Percentiles rank a stretch among this genome's conserved stretches.
Conservation (phyloP, 192 early-diverging fungal genomes). For the Coemansia javaensis region DNA sequence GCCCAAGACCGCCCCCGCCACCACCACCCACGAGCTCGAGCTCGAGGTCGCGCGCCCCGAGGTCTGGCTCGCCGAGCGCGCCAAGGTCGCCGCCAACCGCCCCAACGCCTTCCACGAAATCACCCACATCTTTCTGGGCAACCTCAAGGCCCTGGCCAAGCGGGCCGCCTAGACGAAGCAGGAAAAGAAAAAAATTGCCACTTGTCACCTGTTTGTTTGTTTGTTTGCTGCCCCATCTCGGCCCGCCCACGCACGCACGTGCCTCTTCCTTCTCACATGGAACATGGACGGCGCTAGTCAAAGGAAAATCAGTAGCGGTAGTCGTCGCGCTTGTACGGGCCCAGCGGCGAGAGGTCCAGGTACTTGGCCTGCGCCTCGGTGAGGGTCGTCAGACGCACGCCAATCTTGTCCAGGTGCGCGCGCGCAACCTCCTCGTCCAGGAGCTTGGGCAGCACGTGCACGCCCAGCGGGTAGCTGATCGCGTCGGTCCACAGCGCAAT, state of each 20-base stretch:
- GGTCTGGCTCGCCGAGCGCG: slow-evolving; percentile 57
- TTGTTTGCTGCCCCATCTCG: too few species aligned
- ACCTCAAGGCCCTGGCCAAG: slow-evolving; percentile 62
- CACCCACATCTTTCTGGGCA: slow-evolving; percentile 72
- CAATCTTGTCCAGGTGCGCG: slow-evolving; percentile 91
- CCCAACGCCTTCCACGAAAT: slow-evolving; percentile 66
- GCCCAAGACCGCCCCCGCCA: slow-evolving; percentile 38
- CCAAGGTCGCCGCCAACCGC: slow-evolving; percentile 54
- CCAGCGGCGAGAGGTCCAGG: slow-evolving; percentile 73
- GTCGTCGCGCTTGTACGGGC: slow-evolving; percentile 96
- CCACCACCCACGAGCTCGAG: slow-evolving; percentile 78
- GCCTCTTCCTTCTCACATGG: too few species aligned
- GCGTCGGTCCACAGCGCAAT: slow-evolving; percentile 97
- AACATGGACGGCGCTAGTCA: too few species aligned
- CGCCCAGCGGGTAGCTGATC: slow-evolving; percentile 83
- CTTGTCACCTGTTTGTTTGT: too few species aligned
- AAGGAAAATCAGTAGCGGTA: slow-evolving; percentile 79
- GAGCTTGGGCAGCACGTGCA: slow-evolving; percentile 98
- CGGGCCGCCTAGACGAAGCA: slow-evolving; percentile 21
- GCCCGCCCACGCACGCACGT: too few species aligned
- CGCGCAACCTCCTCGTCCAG: slow-evolving; percentile 98
- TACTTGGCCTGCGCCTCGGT: slow-evolving; percentile 66
- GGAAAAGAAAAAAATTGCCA: too few species aligned
- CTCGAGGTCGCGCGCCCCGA: slow-evolving; percentile 66
- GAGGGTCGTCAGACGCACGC: slow-evolving; percentile 89